These are phyloP conservation scores for Phytophthora sansomeana DNA, from an alignment of 352 stramenopile genomes.

Conservation along the genomic window DNA sequence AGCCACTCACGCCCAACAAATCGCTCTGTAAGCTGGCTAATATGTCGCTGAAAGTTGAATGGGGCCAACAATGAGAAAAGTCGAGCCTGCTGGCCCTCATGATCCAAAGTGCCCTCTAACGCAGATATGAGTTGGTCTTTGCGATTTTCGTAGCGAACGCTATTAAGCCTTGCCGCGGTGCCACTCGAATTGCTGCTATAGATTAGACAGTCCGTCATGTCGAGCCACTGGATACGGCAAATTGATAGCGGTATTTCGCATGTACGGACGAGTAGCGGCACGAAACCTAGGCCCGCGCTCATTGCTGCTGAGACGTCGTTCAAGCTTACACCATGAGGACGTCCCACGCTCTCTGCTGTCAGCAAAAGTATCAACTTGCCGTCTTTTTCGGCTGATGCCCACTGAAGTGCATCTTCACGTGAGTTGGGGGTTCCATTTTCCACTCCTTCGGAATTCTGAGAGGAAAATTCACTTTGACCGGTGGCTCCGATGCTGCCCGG, in stretches of 20 bases:
- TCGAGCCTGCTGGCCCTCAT: constrained; percentile 75
- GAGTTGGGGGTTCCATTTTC: not conserved
- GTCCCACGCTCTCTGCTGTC: constrained; percentile 74
- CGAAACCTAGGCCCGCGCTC: constrained; percentile 69
- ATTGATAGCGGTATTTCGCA: constrained; percentile 85
- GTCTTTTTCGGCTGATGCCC: constrained; percentile 62
- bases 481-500: not conserved
- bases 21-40: constrained; percentile 71
- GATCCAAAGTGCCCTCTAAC: constrained; percentile 67
- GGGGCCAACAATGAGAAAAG: constrained; percentile 73
- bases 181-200: constrained; percentile 35
- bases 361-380: constrained; percentile 77
- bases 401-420: constrained; percentile 67
- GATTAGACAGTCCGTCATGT: constrained; percentile 74
- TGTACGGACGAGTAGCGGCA: constrained; percentile 73
- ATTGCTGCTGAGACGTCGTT: constrained; percentile 83
- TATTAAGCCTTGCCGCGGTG: constrained; percentile 46
- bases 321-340: constrained; percentile 66
- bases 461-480: not conserved
- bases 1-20: constrained; percentile 76
- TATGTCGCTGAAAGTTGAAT: constrained; percentile 79
- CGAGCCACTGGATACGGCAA: constrained; percentile 85
- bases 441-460: not conserved
- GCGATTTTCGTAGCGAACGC: constrained; percentile 57
- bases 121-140: constrained; percentile 64